Evolutionary conservation across 345 rosid genomes (phyloP).

Genomic region (Schrenkiella parvula): DNA sequence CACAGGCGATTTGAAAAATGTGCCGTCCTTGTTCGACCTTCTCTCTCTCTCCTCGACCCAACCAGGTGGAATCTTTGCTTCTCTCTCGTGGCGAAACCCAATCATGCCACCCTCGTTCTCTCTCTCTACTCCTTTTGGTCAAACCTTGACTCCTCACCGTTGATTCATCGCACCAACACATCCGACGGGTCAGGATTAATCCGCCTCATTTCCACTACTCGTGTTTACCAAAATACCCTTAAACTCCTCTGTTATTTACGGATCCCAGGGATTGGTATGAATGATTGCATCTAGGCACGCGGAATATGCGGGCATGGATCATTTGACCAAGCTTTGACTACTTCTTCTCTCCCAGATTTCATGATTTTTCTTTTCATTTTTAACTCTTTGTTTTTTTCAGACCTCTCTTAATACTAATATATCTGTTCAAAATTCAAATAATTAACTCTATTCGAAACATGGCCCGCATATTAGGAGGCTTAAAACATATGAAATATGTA

Average conservation of each 20-base stretch:
- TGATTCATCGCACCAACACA: slow-evolving; percentile 25
- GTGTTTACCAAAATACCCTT: slow-evolving; percentile 20
- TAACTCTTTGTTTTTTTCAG: no score
- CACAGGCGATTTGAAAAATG: no score
- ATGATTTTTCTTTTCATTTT: not conserved
- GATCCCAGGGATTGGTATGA: slow-evolving; percentile 7
- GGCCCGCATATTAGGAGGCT: not conserved
- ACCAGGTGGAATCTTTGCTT: slow-evolving; percentile 34
- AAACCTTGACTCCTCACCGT: slow-evolving; percentile 40
- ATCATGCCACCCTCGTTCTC: slow-evolving; percentile 51
- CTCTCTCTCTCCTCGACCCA: slow-evolving; percentile 27
- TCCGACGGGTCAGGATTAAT: slow-evolving; percentile 34
- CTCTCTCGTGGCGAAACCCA: slow-evolving; percentile 47
- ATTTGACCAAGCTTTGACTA: slow-evolving; percentile 41
- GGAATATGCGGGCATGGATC: slow-evolving; percentile 40
- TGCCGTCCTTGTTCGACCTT: not conserved
- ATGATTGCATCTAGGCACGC: slow-evolving; percentile 38
- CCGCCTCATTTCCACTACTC: not conserved
- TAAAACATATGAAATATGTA: not conserved
- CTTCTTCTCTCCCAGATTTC: not conserved
- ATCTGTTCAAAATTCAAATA: not conserved
- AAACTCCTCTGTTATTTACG: not conserved
- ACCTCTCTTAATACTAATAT: no score
- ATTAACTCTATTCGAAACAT: not conserved
- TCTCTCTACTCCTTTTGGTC: slow-evolving; percentile 38